phyloP scores from a whole-genome alignment of 345 rosid genomes.

The Reutealis trisperma region DNA sequence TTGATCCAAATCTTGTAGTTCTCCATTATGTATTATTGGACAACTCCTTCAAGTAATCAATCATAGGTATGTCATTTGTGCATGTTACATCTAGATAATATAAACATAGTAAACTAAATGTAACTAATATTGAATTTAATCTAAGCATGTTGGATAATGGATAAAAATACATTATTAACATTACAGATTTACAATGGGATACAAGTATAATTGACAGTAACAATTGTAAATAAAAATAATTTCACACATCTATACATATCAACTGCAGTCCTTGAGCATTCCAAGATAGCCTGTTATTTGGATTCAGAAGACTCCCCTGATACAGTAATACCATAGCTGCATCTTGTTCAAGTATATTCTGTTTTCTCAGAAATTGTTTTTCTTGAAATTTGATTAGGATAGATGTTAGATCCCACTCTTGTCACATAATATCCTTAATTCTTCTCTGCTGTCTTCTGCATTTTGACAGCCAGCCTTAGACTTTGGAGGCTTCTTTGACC shows the following conservation, averaged over 20 bases:
- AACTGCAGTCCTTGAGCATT: no score
- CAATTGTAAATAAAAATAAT: no score
- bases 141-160: neutral
- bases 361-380: no score
- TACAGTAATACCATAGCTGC: no score
- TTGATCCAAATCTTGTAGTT: slow-evolving; percentile 7
- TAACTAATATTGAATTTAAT: neutral
- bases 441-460: neutral
- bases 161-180: no score
- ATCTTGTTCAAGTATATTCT: no score
- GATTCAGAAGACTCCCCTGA: no score
- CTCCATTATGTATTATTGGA: neutral
- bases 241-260: neutral
- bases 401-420: neutral
- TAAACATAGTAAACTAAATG: neutral
- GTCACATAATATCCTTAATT: neutral
- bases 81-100: neutral
- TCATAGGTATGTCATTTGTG: neutral
- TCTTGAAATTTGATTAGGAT: no score
- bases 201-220: no score
- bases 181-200: no score
- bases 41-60: neutral
- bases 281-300: no score
- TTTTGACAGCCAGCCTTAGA: neutral
- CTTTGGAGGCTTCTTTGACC: neutral